Evolutionary conservation across 2,329 filamentous ascomycete species (phyloP).

Genomic region (Scedosporium dehoogii): DNA sequence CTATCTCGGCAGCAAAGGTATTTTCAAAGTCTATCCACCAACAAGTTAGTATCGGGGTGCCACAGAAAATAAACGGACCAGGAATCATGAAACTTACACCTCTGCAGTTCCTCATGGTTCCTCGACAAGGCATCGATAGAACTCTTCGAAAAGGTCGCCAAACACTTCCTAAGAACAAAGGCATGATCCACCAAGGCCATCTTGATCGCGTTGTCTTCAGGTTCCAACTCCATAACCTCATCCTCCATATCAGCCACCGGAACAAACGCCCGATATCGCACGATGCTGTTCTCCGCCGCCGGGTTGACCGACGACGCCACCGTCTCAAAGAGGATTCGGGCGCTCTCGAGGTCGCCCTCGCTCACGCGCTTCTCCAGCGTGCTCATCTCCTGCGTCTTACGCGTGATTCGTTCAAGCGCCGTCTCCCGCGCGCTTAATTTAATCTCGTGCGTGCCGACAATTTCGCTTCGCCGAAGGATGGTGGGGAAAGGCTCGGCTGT

Average conservation of each 20-base stretch:
- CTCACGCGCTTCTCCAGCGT: constrained; percentile 63
- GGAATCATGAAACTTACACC: constrained; percentile 58
- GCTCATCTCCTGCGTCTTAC: constrained; percentile 81
- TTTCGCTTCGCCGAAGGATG: constrained; percentile 78
- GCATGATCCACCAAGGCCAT: constrained; percentile 85
- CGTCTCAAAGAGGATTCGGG: constrained; percentile 62
- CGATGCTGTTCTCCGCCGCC: constrained; percentile 64
- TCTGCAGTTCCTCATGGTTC: constrained; percentile 49
- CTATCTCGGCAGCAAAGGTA: constrained; percentile 57
- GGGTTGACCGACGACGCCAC: constrained; percentile 69
- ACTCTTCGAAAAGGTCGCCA: constrained; percentile 58
- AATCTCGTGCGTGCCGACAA: constrained; percentile 58
- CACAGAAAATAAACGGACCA: no score
- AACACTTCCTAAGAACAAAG: constrained; percentile 73
- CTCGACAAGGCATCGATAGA: constrained; percentile 47
- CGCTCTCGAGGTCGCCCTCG: constrained; percentile 62
- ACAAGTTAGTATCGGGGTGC: neutral
- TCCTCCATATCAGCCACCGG: constrained; percentile 37
- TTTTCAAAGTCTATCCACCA: constrained; percentile 44
- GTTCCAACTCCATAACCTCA: constrained; percentile 38
- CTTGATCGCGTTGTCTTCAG: constrained; percentile 68
- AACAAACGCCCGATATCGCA: constrained; percentile 66
- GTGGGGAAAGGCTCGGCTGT: constrained; percentile 85
- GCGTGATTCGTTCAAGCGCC: constrained; percentile 80
- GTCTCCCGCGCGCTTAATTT: constrained; percentile 69